Evolutionary conservation across 192 early-diverging fungal species (phyloP).

Genomic region (Rhizophlyctis rosea): DNA sequence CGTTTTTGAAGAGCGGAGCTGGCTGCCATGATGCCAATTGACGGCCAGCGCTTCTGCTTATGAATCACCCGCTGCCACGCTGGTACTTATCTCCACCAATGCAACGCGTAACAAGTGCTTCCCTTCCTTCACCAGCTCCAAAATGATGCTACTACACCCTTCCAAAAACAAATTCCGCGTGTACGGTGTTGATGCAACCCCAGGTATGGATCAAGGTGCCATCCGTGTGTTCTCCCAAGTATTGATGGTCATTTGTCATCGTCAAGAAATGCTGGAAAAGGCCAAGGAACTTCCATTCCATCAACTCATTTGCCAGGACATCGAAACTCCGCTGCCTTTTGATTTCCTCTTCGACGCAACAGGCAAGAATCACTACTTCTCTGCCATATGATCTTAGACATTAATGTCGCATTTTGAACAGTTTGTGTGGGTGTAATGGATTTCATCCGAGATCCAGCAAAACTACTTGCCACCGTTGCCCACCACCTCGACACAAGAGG

Average conservation of each 20-base stretch:
- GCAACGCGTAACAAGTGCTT: not conserved
- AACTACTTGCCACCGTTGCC: not conserved
- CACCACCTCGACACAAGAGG: not conserved
- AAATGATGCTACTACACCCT: constrained; percentile 17
- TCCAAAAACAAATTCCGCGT: constrained; percentile 4
- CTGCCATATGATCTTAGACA: too few relatives aligned
- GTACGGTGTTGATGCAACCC: constrained; percentile 32
- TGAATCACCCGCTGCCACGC: too few relatives aligned
- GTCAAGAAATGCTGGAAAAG: constrained; percentile 25
- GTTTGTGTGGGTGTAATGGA: constrained; percentile 34
- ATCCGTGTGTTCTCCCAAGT: not conserved
- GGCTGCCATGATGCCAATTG: too few relatives aligned
- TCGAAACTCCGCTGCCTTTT: constrained; percentile 19
- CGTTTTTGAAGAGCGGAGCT: not conserved
- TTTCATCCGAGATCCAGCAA: constrained; percentile 13
- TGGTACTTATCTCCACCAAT: too few relatives aligned
- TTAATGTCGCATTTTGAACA: constrained; percentile 2
- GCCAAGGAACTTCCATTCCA: constrained; percentile 23
- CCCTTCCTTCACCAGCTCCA: constrained; percentile 12
- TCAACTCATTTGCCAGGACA: constrained; percentile 23
- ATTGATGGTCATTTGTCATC: not conserved
- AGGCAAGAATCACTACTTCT: too few relatives aligned
- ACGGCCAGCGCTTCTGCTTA: too few relatives aligned
- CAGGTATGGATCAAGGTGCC: too few relatives aligned
- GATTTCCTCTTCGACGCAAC: constrained; percentile 19